These are phyloP conservation scores for Chloris gayana DNA, from an alignment of 176 grass and related monocot species.

Conservation along the genomic window DNA sequence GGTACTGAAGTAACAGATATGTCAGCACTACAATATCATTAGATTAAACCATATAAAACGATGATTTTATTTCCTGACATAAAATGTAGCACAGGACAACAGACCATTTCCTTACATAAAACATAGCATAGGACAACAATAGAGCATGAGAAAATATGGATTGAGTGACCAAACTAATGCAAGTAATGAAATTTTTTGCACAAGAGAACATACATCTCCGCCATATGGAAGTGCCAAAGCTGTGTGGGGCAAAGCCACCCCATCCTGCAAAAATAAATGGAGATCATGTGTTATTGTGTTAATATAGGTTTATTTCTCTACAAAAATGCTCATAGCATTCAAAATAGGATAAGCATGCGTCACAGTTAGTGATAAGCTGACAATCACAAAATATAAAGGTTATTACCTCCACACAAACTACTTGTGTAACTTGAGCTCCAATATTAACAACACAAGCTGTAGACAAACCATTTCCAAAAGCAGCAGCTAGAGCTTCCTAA, in stretches of 20 bases:
- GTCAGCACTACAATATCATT: background rate
- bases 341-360: slow-evolving; percentile 12
- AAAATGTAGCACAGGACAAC: background rate
- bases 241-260: slow-evolving; percentile 94
- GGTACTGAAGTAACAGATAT: slow-evolving; percentile 15
- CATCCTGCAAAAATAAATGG: slow-evolving; percentile 69
- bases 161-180: slow-evolving; percentile 13
- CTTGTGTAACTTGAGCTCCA: slow-evolving; percentile 93
- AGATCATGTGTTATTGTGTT: slow-evolving; percentile 4
- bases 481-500: slow-evolving; percentile 95
- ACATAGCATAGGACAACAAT: background rate
- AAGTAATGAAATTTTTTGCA: background rate
- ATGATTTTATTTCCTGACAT: background rate
- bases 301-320: slow-evolving; percentile 11
- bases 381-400: background rate
- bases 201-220: slow-evolving; percentile 70
- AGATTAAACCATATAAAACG: background rate
- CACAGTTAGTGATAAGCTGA: background rate
- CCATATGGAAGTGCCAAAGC: slow-evolving; percentile 80
- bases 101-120: background rate
- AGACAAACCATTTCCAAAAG: slow-evolving; percentile 95
- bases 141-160: background rate
- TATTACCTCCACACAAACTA: slow-evolving; percentile 72
- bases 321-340: slow-evolving; percentile 14
- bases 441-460: slow-evolving; percentile 96